A percentile compares a stretch with the other conserved stretches of the same genome.
These are phyloP conservation scores for Lobulomyces angularis DNA, from an alignment of 192 early-diverging fungal species.

Conservation along the genomic window DNA sequence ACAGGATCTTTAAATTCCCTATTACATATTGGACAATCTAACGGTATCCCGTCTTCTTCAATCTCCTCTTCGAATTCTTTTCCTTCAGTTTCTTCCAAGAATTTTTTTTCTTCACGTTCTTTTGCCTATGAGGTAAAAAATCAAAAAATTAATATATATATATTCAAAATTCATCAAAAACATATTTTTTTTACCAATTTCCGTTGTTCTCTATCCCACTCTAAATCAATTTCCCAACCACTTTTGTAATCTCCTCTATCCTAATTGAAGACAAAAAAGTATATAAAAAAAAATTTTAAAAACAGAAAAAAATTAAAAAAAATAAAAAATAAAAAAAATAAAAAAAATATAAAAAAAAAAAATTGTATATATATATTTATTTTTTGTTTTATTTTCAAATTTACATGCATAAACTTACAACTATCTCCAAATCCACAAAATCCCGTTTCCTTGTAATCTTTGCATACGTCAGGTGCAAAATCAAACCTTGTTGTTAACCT, in stretches of 20 bases:
- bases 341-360: no score
- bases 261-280: no score
- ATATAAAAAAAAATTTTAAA: no score
- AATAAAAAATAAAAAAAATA: no score
- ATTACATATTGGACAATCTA: slow-evolving; percentile 90
- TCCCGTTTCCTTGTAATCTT: slow-evolving; percentile 79
- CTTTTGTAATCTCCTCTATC: slow-evolving; percentile 94
- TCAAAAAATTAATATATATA: no score
- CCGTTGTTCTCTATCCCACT: slow-evolving; percentile 87
- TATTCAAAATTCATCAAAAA: no score
- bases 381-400: no score
- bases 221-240: slow-evolving; percentile 94
- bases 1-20: slow-evolving; percentile 79
- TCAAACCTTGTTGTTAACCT: slow-evolving; percentile 79
- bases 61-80: slow-evolving; percentile 19
- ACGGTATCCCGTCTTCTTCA: slow-evolving; percentile 75
- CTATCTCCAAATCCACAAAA: slow-evolving; percentile 95
- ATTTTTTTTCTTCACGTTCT: no score
- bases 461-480: slow-evolving; percentile 96
- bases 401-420: slow-evolving; percentile 95
- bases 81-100: slow-evolving; percentile 23
- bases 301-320: no score
- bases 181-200: no score
- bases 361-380: no score
- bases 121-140: no score